Evolutionary conservation across 2,329 filamentous ascomycete genomes (phyloP).

Genomic region (Arthrobotrys sinensis): DNA sequence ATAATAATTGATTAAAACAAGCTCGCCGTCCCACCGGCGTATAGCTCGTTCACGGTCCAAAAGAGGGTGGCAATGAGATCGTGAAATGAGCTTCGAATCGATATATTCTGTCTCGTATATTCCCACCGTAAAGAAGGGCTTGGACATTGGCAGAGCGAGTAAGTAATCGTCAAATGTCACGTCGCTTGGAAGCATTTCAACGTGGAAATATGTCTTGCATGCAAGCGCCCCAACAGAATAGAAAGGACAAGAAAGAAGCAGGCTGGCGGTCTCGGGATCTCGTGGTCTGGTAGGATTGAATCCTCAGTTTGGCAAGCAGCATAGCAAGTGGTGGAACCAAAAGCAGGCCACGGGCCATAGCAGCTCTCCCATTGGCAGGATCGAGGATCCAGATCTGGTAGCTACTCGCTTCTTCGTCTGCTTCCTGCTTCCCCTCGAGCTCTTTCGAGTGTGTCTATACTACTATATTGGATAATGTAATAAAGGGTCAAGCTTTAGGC

Average conservation of each 20-base stretch:
- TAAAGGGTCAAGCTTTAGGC: slow-evolving; percentile 1
- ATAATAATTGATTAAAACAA: slow-evolving; percentile 10
- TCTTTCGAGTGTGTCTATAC: background rate
- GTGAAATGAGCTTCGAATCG: slow-evolving; percentile 33
- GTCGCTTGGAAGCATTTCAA: slow-evolving; percentile 19
- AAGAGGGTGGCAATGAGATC: slow-evolving; percentile 16
- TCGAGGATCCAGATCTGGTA: slow-evolving; percentile 48
- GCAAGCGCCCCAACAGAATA: slow-evolving; percentile 5
- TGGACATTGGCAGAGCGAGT: background rate
- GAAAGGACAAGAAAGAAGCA: background rate
- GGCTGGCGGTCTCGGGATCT: slow-evolving; percentile 49
- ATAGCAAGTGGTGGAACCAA: slow-evolving; percentile 49
- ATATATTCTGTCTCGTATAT: slow-evolving; percentile 3
- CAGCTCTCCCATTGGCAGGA: slow-evolving; percentile 33
- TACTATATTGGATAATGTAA: background rate
- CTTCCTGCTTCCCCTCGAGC: background rate
- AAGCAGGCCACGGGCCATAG: slow-evolving; percentile 47
- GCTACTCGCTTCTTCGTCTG: background rate
- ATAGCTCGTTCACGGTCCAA: background rate
- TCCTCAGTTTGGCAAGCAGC: slow-evolving; percentile 30
- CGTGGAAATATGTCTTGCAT: slow-evolving; percentile 27
- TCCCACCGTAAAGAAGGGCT: background rate
- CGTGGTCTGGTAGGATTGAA: slow-evolving; percentile 34
- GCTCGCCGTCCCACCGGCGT: slow-evolving; percentile 16
- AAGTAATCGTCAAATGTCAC: slow-evolving; percentile 24